Evolutionary conservation across 768 basidiomycete species (phyloP).

Genomic region (Mycena olivaceomarginata): DNA sequence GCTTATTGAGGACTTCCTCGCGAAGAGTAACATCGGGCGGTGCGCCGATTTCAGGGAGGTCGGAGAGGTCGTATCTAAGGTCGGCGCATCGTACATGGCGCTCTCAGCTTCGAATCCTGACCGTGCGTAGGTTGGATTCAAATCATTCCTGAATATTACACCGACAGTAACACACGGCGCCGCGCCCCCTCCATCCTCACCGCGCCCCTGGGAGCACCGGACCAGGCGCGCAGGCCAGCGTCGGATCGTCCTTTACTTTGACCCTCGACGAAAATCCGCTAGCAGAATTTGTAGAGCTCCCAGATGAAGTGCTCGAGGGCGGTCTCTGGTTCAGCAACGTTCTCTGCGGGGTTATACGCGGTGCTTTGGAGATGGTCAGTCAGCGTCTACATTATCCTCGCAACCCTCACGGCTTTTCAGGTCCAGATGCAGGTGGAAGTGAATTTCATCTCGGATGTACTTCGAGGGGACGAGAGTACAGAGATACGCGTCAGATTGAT

Average conservation of each 20-base stretch:
- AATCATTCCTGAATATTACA: slow-evolving; percentile 95
- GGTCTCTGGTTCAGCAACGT: slow-evolving; percentile 99
- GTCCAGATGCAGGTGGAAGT: slow-evolving; percentile 97
- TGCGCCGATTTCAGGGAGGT: slow-evolving; percentile 96
- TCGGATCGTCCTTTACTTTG: slow-evolving; percentile 84
- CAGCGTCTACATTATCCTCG: neutral
- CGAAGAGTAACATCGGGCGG: slow-evolving; percentile 92
- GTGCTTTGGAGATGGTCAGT: slow-evolving; percentile 96
- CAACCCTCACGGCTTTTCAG: slow-evolving; percentile 64
- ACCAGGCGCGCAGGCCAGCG: slow-evolving; percentile 62
- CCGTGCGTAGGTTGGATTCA: slow-evolving; percentile 91
- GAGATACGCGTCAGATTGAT: slow-evolving; percentile 94
- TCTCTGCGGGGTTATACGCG: slow-evolving; percentile 94
- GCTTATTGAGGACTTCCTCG: slow-evolving; percentile 97
- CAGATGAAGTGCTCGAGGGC: slow-evolving; percentile 93
- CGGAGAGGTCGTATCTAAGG: slow-evolving; percentile 97
- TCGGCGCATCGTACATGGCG: slow-evolving; percentile 55
- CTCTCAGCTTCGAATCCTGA: neutral
- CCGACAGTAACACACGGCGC: slow-evolving; percentile 86
- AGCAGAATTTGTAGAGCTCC: slow-evolving; percentile 97
- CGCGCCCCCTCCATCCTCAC: slow-evolving; percentile 69
- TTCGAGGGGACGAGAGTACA: slow-evolving; percentile 95
- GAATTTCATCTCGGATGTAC: slow-evolving; percentile 91
- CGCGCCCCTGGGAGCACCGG: slow-evolving; percentile 67
- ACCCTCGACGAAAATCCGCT: slow-evolving; percentile 97